These are phyloP conservation scores for Rhododendron molle DNA, from an alignment of 148 eudicot species.

Conservation along the genomic window DNA sequence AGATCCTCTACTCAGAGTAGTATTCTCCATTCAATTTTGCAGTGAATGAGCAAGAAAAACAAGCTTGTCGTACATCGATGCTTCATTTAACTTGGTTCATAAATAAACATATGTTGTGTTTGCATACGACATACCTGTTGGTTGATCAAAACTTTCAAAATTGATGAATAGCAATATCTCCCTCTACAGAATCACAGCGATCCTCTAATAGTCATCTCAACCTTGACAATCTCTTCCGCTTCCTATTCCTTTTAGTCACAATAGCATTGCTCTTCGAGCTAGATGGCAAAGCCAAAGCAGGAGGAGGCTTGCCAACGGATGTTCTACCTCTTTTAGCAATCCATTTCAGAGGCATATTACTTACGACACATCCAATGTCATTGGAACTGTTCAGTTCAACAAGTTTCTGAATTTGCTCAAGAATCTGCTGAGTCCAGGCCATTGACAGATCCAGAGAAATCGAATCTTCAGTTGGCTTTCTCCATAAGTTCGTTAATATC, in stretches of 20 bases:
- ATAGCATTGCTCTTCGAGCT: slow-evolving; percentile 13
- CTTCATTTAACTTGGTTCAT: background rate
- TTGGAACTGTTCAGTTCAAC: slow-evolving; percentile 49
- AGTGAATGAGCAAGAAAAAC: background rate
- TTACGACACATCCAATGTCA: slow-evolving; percentile 48
- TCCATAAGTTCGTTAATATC: slow-evolving; percentile 39
- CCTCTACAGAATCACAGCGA: background rate
- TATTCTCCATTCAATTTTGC: background rate
- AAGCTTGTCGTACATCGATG: background rate
- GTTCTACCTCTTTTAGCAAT: slow-evolving; percentile 48
- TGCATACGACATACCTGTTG: background rate
- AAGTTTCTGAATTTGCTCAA: slow-evolving; percentile 58
- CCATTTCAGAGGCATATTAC: slow-evolving; percentile 64
- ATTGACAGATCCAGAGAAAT: slow-evolving; percentile 64
- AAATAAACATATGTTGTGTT: background rate
- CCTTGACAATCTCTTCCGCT: slow-evolving; percentile 51
- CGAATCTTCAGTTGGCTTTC: slow-evolving; percentile 72
- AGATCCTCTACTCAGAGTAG: background rate
- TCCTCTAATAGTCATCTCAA: slow-evolving; percentile 17
- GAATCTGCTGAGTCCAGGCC: slow-evolving; percentile 72
- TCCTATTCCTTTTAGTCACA: slow-evolving; percentile 29
- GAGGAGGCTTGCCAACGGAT: slow-evolving; percentile 26
- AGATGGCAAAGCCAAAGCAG: slow-evolving; percentile 18
- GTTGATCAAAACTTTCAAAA: background rate
- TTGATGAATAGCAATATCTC: background rate